Conservation (phyloP, 2,329 filamentous ascomycete species). For the Apiospora koreana region DNA sequence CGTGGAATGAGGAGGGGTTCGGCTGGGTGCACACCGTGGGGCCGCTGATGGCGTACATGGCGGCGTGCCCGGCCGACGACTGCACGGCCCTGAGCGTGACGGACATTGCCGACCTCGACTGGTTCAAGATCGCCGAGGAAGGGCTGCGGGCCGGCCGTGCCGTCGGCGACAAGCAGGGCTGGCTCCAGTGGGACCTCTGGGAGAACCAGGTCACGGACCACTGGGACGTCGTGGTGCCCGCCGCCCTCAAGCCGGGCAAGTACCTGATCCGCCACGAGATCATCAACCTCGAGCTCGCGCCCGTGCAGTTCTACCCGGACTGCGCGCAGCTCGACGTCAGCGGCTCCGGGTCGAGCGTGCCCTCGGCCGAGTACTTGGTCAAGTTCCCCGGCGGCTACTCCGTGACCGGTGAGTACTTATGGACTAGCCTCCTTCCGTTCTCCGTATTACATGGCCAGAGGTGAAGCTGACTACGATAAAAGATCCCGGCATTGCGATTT, state of each 20-base stretch:
- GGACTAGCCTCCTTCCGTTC: not conserved
- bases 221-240: slow-evolving; percentile 53
- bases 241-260: slow-evolving; percentile 49
- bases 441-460: not conserved
- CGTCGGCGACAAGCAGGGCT: slow-evolving; percentile 44
- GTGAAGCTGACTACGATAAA: not conserved
- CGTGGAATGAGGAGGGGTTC: slow-evolving; percentile 46
- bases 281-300: slow-evolving; percentile 56
- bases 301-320: slow-evolving; percentile 42
- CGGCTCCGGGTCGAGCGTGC: slow-evolving; percentile 46
- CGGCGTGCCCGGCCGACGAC: slow-evolving; percentile 51
- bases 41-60: slow-evolving; percentile 60
- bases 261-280: slow-evolving; percentile 60
- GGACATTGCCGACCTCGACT: slow-evolving; percentile 51
- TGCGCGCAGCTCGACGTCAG: slow-evolving; percentile 56
- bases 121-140: slow-evolving; percentile 62
- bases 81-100: slow-evolving; percentile 29
- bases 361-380: slow-evolving; percentile 41
- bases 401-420: not conserved
- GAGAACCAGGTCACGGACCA: slow-evolving; percentile 8
- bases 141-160: slow-evolving; percentile 47
- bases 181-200: slow-evolving; percentile 44
- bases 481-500: not conserved
- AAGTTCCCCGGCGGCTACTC: slow-evolving; percentile 39
- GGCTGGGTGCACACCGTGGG: slow-evolving; percentile 58